A percentile compares a stretch with the other conserved stretches of the same genome.
These are phyloP conservation scores for Apiospora phragmitis DNA, from an alignment of 2,329 filamentous ascomycete species.

Conservation along the genomic window DNA sequence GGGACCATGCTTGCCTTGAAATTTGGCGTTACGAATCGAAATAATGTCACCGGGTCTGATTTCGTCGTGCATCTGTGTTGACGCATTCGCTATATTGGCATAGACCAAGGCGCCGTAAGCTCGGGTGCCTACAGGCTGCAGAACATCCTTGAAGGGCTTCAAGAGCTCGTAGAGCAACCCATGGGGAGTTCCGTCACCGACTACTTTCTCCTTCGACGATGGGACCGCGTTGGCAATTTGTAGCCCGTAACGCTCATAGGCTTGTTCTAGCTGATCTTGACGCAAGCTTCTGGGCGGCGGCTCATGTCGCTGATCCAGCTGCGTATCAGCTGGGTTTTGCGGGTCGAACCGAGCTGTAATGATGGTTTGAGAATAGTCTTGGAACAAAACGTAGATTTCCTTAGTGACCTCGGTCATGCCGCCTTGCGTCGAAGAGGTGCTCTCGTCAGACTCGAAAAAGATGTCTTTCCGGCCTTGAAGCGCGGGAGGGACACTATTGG, in stretches of 20 bases:
- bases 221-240: constrained; percentile 70
- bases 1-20: constrained; percentile 91
- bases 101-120: constrained; percentile 93
- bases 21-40: constrained; percentile 86
- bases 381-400: constrained; percentile 83
- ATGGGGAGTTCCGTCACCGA: constrained; percentile 82
- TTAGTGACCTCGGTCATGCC: constrained; percentile 74
- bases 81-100: constrained; percentile 91
- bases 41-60: constrained; percentile 93
- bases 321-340: constrained; percentile 69
- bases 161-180: constrained; percentile 79
- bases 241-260: constrained; percentile 79
- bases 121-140: constrained; percentile 82
- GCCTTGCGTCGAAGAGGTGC: constrained; percentile 66
- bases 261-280: constrained; percentile 90
- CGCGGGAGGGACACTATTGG: constrained; percentile 75
- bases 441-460: constrained; percentile 79
- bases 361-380: constrained; percentile 94
- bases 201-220: constrained; percentile 73
- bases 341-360: constrained; percentile 79
- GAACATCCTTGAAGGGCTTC: constrained; percentile 68
- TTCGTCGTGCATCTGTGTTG: constrained; percentile 85
- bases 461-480: constrained; percentile 84
- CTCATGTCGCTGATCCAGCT: constrained; percentile 84
- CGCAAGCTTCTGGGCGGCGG: constrained; percentile 77